Percentiles rank a stretch among this genome's conserved stretches.
Evolutionary conservation across 2,329 filamentous ascomycete genomes (phyloP).

Genomic region (Blumeria hordei): DNA sequence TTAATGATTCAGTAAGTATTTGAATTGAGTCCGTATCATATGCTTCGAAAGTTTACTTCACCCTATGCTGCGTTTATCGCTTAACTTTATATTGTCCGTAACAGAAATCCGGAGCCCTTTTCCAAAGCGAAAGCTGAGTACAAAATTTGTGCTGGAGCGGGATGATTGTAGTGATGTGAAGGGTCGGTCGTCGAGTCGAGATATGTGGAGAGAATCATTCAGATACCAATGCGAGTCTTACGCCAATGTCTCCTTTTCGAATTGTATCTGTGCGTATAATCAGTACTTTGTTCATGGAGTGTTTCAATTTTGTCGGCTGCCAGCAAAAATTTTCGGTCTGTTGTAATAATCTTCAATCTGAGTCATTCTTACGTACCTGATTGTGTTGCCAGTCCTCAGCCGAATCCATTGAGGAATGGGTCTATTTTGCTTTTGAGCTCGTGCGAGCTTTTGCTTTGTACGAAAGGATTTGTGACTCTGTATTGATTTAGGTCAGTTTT

Average conservation of each 20-base stretch:
- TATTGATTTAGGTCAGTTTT: constrained; percentile 5
- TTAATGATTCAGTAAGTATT: no score
- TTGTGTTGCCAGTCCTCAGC: constrained; percentile 94
- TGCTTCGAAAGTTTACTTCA: no score
- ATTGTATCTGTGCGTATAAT: constrained; percentile 59
- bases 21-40: no score
- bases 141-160: no score
- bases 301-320: no score
- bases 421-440: constrained; percentile 99
- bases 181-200: no score
- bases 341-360: background rate
- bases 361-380: constrained; percentile 41
- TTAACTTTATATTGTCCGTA: no score
- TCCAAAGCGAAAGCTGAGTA: no score
- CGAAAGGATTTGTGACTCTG: constrained; percentile 99
- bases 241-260: constrained; percentile 99
- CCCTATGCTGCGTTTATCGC: no score
- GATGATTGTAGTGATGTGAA: no score
- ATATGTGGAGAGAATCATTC: constrained; percentile 28
- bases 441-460: constrained; percentile 99
- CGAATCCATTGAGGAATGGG: constrained; percentile 99
- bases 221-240: constrained; percentile 99
- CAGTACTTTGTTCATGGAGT: background rate
- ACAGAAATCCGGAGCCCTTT: no score
- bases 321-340: background rate